Base-by-base conservation (phyloP, 257 asterid species). In the Striga asiatica region DNA sequence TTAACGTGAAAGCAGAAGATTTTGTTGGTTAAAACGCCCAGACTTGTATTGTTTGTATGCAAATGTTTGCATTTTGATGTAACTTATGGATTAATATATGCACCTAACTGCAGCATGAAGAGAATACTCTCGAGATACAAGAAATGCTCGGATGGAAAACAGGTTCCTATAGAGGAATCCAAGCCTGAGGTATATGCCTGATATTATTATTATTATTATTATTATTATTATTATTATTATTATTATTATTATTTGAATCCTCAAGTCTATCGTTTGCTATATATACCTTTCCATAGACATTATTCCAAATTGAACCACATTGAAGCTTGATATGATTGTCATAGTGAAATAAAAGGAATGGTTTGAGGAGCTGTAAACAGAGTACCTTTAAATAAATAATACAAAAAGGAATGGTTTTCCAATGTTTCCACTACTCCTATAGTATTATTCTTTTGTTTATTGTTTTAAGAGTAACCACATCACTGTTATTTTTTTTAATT, bases 51-150 rank as follows among this genome's bases (percentile, higher is more conserved):
- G 32, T 2, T 27, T 7, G 7, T 27, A 27, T 27, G 7, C 32
- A 3, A 32, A 35, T 59, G 11, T 21, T 8, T 31, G 35, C 13
- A 37, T 35, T 12, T 9, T 18, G 21, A 19, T 5, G 14, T 42
- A 45, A 17, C 8, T 16, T 20, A 39, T 35, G 31, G 50, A 34
- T 18, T 29, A 42, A 19, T 2, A 13, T 53, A 11, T 53, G 25
- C 34, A 21, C 42, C 37, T 19, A 23, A 45, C 31, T 72, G 66
- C 95, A 85, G 95, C 78, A 85, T 82, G 89, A 69, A 64, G 48
- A 61, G 22, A 48, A 78, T 79, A 16, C 70, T 84, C 63, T 20
- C 71, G 9, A 78, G 89, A 57, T 81, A 84, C 71, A 72, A 38
- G 62, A 72, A 71, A 52, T 50, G 68, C 37, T 31, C 50, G 49